Evolutionary conservation across 139 green algal species (phyloP).

Genomic region (Chlorella sp.): DNA sequence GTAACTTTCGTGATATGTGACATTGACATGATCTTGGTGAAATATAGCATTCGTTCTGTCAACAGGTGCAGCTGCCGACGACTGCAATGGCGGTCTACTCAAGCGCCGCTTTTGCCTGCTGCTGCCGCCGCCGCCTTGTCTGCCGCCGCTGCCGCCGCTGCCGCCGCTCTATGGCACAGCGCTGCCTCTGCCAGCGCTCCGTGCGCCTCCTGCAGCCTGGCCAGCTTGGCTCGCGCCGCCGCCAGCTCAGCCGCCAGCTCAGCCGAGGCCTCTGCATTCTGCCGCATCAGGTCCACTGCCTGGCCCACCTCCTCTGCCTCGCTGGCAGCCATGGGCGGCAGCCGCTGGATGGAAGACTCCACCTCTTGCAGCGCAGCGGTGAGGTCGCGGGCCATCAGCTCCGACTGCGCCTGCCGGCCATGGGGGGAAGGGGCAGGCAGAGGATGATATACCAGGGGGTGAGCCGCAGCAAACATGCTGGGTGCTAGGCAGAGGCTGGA

Average conservation of each 20-base stretch:
- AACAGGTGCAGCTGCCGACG: no score
- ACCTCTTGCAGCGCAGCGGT: conserved; percentile 6
- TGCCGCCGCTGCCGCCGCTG: not conserved
- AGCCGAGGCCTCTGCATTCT: conserved; percentile 18
- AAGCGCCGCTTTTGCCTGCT: not conserved
- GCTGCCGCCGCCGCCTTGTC: not conserved
- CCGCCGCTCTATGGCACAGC: not conserved
- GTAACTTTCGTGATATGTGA: no score
- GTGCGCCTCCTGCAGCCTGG: conserved; percentile 28
- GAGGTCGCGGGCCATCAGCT: conserved; percentile 29
- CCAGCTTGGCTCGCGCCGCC: conserved; percentile 14
- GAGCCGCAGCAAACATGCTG: no score
- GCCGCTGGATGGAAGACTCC: conserved; percentile 11
- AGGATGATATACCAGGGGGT: not conserved
- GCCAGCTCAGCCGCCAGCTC: conserved; percentile 25
- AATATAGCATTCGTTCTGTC: no score
- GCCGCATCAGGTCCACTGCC: conserved; percentile 28
- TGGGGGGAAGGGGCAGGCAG: not conserved
- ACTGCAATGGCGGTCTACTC: no score
- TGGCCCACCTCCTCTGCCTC: conserved; percentile 15
- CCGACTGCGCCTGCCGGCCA: conserved; percentile 10
- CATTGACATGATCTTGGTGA: no score
- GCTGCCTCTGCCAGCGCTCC: conserved; percentile 13
- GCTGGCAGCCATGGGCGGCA: not conserved
- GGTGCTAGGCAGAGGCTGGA: no score